Evolutionary conservation across 179 eudicot species (phyloP), one percentile per base, ranked within the genome.

Genomic region (Silene coronaria): DNA sequence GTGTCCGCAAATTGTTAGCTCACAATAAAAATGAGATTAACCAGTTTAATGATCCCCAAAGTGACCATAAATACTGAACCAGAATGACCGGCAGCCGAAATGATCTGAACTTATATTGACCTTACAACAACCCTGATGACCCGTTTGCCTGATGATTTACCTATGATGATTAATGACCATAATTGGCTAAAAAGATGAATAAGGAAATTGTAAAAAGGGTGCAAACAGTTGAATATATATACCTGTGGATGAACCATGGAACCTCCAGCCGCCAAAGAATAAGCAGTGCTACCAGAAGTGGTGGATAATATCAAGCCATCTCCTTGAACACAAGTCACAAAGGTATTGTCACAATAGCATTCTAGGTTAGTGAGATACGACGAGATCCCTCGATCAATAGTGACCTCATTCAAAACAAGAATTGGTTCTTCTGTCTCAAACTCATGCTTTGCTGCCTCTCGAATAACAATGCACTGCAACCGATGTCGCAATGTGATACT

Each of bases 161-260:
- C 42, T 36, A 36, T 6, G 7, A 36, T 36, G 42, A 36, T 0
- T 36, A 36, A 5, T 36, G 42, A 36, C 9, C 42, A 36, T 36
- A n/a, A 36, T 4, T 4, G 6, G 27, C 2, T 0, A 21, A 22
- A 5, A 45, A 63, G 7, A 34, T 1, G 38, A 16, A 63, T 0
- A 45, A 10, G 8, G 23, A 6, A 23, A 69, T 0, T 16, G 3
- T 14, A 17, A 21, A 67, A 21, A 8, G 23, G 2, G 3, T 36
- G 5, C 14, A 6, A 6, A 22, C 42, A 46, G 21, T 12, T 32
- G 23, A 68, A 80, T 86, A 64, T 82, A 80, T 86, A 64, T 82
- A 90, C 99, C 94, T 92, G 97, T 67, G 99, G 99, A 82, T 95
- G 99, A 75, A 95, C 99, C 97, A 95, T 91, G 19, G 99, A 95